These are phyloP conservation scores for Microcyclospora pomicola DNA, from an alignment of 2,329 filamentous ascomycete species.

Conservation along the genomic window DNA sequence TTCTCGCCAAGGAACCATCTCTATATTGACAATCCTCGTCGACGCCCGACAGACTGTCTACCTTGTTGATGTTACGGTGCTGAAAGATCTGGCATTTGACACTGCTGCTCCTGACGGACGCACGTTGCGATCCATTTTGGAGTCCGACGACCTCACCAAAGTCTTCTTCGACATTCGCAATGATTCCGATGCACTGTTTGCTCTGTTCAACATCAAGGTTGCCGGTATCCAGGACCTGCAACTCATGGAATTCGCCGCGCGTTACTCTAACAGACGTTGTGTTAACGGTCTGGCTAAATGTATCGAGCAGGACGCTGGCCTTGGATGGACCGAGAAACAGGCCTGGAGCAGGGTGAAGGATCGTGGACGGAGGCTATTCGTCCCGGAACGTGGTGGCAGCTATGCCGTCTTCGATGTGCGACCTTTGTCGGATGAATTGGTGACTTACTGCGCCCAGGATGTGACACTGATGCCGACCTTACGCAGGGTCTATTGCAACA, in stretches of 20 bases:
- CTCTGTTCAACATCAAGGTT: constrained; percentile 31
- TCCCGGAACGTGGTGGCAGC: constrained; percentile 29
- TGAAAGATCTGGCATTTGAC: constrained; percentile 28
- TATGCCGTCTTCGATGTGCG: constrained; percentile 36
- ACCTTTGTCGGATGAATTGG: constrained; percentile 28
- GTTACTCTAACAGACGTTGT: constrained; percentile 11
- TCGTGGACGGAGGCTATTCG: constrained; percentile 26
- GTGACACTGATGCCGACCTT: constrained; percentile 29
- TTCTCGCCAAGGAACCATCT: constrained; percentile 30
- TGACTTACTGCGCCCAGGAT: constrained; percentile 35
- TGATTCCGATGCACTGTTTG: constrained; percentile 43
- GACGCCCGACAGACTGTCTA: constrained; percentile 21
- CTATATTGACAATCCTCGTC: constrained; percentile 31
- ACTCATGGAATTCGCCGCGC: constrained; percentile 39
- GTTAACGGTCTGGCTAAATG: constrained; percentile 28
- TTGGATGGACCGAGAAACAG: constrained; percentile 3
- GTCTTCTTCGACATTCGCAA: constrained; percentile 46
- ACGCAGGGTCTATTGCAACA: constrained; percentile 8
- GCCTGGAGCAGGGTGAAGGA: constrained; percentile 26
- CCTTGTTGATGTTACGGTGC: constrained; percentile 33
- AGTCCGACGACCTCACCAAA: constrained; percentile 33
- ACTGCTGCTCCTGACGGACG: constrained; percentile 14
- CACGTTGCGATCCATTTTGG: constrained; percentile 30
- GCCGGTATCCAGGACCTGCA: constrained; percentile 40
- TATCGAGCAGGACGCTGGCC: constrained; percentile 18